phyloP scores from a whole-genome alignment of 2,329 filamentous ascomycete species.

The Cadophora gregata region DNA sequence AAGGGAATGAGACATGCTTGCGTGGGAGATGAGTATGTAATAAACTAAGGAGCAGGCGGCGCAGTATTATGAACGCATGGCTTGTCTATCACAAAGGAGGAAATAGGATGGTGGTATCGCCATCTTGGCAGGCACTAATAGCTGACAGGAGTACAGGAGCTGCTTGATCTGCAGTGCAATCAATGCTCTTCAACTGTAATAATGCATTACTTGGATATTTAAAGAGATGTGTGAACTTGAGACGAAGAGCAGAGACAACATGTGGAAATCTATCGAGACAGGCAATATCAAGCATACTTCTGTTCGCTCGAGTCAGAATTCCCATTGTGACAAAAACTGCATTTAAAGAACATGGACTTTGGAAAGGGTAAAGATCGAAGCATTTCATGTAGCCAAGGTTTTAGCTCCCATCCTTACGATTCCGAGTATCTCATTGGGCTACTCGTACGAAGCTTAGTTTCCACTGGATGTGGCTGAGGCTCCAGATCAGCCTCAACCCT shows the following conservation, averaged over 20 bases:
- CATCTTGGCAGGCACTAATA: constrained; percentile 3
- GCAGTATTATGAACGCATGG: not conserved
- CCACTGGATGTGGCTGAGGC: constrained; percentile 7
- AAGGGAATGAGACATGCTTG: not conserved
- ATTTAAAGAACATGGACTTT: not conserved
- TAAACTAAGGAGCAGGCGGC: not conserved
- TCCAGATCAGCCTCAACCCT: constrained; percentile 5
- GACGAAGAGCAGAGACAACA: not conserved
- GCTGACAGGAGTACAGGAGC: not conserved
- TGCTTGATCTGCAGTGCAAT: not conserved
- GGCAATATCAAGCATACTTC: not conserved
- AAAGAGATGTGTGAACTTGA: not conserved
- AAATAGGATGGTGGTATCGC: constrained; percentile 1
- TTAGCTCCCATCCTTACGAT: not conserved
- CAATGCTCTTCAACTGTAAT: not conserved
- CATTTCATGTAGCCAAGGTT: not conserved
- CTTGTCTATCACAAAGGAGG: constrained; percentile 1
- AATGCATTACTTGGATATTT: not conserved
- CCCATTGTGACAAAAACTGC: not conserved
- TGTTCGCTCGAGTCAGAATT: not conserved
- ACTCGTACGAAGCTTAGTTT: not conserved
- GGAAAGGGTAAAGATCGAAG: not conserved
- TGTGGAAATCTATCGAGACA: not conserved
- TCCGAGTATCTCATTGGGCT: not conserved
- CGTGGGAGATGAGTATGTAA: not conserved